phyloP scores from a whole-genome alignment of 2,329 filamentous ascomycete species.

The Biscogniauxia mediterranea region DNA sequence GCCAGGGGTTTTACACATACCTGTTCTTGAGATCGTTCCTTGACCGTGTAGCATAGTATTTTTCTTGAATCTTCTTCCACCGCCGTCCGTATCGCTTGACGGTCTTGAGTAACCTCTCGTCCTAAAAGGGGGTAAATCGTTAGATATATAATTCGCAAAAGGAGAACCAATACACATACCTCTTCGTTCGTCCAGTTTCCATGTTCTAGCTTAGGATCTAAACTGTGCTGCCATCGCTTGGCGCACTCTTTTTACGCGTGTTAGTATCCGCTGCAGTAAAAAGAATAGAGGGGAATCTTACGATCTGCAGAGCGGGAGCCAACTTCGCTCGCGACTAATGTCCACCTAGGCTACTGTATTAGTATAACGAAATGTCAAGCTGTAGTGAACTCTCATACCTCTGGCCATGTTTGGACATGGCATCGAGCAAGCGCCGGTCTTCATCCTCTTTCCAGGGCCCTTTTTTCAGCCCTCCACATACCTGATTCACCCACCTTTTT shows the following conservation, averaged over 20 bases:
- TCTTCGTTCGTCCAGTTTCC: conserved; percentile 17
- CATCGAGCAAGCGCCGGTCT: conserved; percentile 29
- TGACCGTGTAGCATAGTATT: conserved; percentile 13
- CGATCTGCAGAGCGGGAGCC: conserved; percentile 30
- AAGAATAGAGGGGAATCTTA: conserved; percentile 2
- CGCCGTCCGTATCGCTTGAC: conserved; percentile 15
- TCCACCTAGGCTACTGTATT: conserved; percentile 32
- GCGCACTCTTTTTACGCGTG: conserved; percentile 36
- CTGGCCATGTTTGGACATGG: conserved; percentile 35
- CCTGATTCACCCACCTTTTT: conserved; percentile 41
- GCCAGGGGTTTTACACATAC: not conserved
- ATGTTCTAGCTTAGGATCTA: conserved; percentile 38
- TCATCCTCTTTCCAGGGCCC: conserved; percentile 29
- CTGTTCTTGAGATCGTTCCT: conserved; percentile 20
- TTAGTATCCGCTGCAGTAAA: not conserved
- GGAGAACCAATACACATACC: conserved; percentile 3
- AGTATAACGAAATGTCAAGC: not conserved
- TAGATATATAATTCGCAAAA: not conserved
- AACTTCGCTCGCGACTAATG: conserved; percentile 37
- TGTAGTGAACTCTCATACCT: conserved; percentile 22
- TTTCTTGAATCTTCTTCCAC: conserved; percentile 17
- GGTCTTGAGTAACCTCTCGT: conserved; percentile 10
- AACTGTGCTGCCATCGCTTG: conserved; percentile 43
- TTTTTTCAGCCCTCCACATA: conserved; percentile 37
- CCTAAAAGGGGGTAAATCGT: conserved; percentile 4